Evolutionary conservation across 2,329 filamentous ascomycete genomes (phyloP).

Genomic region (Periglandula ipomoeae): DNA sequence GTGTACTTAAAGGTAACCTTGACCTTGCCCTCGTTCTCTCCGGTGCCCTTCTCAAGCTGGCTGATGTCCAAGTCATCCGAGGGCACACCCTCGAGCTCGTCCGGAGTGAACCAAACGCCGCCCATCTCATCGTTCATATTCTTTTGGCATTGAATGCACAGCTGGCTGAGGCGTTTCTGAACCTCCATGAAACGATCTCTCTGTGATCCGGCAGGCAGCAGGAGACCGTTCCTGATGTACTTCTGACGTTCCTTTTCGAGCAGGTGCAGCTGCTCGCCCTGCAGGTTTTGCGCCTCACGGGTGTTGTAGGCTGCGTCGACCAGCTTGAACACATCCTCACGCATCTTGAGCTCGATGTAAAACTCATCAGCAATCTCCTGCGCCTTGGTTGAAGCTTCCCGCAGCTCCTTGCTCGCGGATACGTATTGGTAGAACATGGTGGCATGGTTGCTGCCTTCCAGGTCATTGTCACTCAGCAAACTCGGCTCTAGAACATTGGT

Average conservation of each 20-base stretch:
- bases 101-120: conserved; percentile 67
- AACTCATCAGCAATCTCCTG: conserved; percentile 71
- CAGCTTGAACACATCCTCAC: conserved; percentile 67
- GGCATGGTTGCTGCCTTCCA: conserved; percentile 52
- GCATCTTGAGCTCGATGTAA: conserved; percentile 68
- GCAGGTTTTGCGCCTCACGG: conserved; percentile 44
- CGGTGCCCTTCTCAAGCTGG: conserved; percentile 60
- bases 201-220: conserved; percentile 58
- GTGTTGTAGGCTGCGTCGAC: conserved; percentile 49
- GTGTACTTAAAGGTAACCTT: conserved; percentile 78
- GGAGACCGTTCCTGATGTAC: conserved; percentile 69
- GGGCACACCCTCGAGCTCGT: conserved; percentile 68
- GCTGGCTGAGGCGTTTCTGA: conserved; percentile 67
- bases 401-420: conserved; percentile 56
- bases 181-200: conserved; percentile 79
- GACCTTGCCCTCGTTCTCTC: conserved; percentile 63
- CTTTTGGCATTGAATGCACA: conserved; percentile 69
- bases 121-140: conserved; percentile 76
- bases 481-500: conserved; percentile 54
- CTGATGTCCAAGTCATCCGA: conserved; percentile 56
- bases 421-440: conserved; percentile 76
- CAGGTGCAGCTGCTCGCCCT: conserved; percentile 61
- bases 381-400: conserved; percentile 68
- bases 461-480: conserved; percentile 61
- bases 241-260: conserved; percentile 70